Evolutionary conservation across 148 eudicot species (phyloP).

Genomic region (Simmondsia chinensis): DNA sequence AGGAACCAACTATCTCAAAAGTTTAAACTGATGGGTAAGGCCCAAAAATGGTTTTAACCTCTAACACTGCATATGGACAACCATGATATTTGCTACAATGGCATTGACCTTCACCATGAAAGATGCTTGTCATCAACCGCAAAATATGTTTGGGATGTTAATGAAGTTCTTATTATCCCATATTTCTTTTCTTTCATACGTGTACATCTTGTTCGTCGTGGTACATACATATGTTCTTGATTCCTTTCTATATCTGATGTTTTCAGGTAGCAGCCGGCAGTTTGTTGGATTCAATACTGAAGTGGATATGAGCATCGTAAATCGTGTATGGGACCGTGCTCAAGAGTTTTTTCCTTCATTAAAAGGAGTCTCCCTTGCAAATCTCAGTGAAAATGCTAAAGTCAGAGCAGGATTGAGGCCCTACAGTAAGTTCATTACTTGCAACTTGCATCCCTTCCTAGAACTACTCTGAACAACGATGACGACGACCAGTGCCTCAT

Average conservation of each 20-base stretch:
- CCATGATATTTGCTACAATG: too few species aligned
- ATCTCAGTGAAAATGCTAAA: constrained; percentile 32
- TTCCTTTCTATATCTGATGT: neutral
- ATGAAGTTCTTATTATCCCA: too few species aligned
- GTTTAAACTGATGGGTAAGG: too few species aligned
- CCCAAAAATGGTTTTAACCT: too few species aligned
- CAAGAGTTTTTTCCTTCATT: constrained; percentile 67
- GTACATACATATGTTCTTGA: neutral
- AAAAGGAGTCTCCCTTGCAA: constrained; percentile 36
- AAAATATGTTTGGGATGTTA: too few species aligned
- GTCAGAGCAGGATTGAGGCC: constrained; percentile 89
- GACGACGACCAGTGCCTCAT: too few species aligned
- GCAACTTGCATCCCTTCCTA: too few species aligned
- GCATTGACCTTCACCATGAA: too few species aligned
- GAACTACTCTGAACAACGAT: too few species aligned
- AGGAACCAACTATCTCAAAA: too few species aligned
- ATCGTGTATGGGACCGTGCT: constrained; percentile 71
- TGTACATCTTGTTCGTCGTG: neutral
- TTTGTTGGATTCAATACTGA: constrained; percentile 74
- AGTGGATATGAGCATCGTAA: constrained; percentile 38
- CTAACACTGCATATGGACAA: too few species aligned
- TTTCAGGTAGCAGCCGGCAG: constrained; percentile 89
- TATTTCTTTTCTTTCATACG: neutral
- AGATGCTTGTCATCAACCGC: too few species aligned
- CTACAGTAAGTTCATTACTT: constrained; percentile 56